Evolutionary conservation across 176 grass and related monocot genomes (phyloP), one percentile per base, ranked within the genome.

Genomic region (Cenchrus americanus): DNA sequence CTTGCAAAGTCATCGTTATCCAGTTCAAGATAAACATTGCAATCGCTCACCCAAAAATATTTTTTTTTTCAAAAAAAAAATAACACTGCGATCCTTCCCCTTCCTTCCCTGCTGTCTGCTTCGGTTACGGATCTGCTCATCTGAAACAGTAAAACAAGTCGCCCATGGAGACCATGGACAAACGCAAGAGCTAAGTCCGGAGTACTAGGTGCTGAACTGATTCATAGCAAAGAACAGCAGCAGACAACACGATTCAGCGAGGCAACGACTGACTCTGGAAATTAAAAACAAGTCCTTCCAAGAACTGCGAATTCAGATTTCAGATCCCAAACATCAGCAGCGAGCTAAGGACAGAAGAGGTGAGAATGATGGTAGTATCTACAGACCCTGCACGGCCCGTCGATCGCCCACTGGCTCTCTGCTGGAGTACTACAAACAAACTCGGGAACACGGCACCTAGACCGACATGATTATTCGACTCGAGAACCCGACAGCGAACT

Each of bases 391-490:
- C 76, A 46, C 11, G 14, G 15, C 34, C 61, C 37, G 14, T 24
- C 5, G 58, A 86, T 66, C 85, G 47, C 18, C 27, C 62, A 79
- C 5, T 5, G 44, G 69, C 12, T 71, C 43, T 3, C 7, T 64
- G n/a, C n/a, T 9, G 42, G 4, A 77, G 55, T 15, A 71, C 75
- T 43, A 11, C 22, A 23, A 17, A 11, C 22, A 23, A 17, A 64
- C 59, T 22, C 34, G 55, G 12, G 50, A 76, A 54, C 62, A 84
- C 73, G 60, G 58, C 73, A 32, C 73, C 23, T 27, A 52, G 59
- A 15, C 21, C 49, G 5, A 23, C 48, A 21, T 11, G 53, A 51
- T 87, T 89, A 85, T 85, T 89, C 70, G 52, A 66, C 62, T 40
- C 44, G 27, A 52, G 62, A 75, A 52, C 63, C 18, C 32, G 42